Base-by-base conservation (phyloP, 2,329 filamentous ascomycete genomes). In the Dothistroma septosporum region DNA sequence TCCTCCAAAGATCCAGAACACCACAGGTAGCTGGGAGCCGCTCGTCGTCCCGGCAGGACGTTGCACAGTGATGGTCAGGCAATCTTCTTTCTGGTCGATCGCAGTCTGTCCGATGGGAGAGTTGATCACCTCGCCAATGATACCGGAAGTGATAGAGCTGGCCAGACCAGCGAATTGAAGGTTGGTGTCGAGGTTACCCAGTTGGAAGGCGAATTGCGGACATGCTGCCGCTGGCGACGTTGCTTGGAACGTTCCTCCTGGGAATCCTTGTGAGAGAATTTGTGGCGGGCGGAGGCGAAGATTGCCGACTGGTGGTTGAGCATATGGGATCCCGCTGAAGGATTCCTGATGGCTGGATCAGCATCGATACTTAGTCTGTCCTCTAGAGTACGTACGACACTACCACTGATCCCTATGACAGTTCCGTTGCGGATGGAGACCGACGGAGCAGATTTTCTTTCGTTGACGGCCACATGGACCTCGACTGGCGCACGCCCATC, bases 201-300 rank as follows among this genome's bases (percentile, higher is more conserved):
- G 78, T 9, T 83, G 84, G 65, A 88, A 79, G 62, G 83, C 79
- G 24, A 91, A 87, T 69, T 92, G 89, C 1, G 90, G 89, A 66
- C 89, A 92, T 11, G 87, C 81, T 8, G 80, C 80, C 0, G 86
- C 81, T 22, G 74, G 66, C 0, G 80, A 81, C 0, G 82, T 85
- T 0, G 85, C 87, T 46, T 85, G 79, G 41, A 87, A 0, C 89
- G 72, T 0, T 55, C 7, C 57, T 16, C 32, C 32, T 7, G 32
- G 32, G 79, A 67, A 4, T 76, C 75, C 4, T n/a, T 46, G 14
- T 8, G 80, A 83, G 14, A 89, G 75, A 10, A 81, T 78, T 69
- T 85, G 80, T 0, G 90, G 89, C 6, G 88, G 86, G 69, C 83
- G 86, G 35, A 92, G 80, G 12, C 90, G 84, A 22, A 90, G 77